Conservation (phyloP, 2,329 filamentous ascomycete species). For the Apiospora marii region DNA sequence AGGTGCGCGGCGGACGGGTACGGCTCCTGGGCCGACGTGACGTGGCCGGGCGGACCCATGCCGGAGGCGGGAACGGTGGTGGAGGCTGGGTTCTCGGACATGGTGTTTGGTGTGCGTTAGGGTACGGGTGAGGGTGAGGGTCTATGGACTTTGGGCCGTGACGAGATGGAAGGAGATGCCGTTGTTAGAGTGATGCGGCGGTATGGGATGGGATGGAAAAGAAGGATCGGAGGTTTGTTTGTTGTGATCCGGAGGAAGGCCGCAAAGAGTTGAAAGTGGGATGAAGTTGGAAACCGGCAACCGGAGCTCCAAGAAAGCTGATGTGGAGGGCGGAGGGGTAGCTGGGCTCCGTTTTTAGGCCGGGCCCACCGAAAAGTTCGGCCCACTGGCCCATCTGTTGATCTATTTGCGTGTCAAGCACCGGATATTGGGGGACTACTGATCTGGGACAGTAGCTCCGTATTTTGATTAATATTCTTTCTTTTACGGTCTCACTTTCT, state of each 20-base stretch:
- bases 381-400: too few species aligned
- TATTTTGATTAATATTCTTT: neutral
- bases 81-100: conserved; percentile 22
- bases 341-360: neutral
- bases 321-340: neutral
- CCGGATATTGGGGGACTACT: neutral
- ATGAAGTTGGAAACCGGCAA: conserved; percentile 5
- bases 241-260: neutral
- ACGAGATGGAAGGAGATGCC: neutral
- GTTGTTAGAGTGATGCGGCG: neutral
- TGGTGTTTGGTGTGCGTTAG: neutral
- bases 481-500: neutral
- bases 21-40: conserved; percentile 56
- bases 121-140: neutral
- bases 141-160: neutral
- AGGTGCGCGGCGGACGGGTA: conserved; percentile 61
- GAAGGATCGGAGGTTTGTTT: neutral
- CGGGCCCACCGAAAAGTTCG: neutral
- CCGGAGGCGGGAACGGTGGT: neutral
- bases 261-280: neutral
- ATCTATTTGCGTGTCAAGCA: too few species aligned
- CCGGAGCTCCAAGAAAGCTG: neutral
- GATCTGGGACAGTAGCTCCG: neutral
- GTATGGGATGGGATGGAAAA: neutral
- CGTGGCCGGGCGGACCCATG: conserved; percentile 39